Evolutionary conservation across 306 rosid species (phyloP).

Genomic region (Lablab purpureus): DNA sequence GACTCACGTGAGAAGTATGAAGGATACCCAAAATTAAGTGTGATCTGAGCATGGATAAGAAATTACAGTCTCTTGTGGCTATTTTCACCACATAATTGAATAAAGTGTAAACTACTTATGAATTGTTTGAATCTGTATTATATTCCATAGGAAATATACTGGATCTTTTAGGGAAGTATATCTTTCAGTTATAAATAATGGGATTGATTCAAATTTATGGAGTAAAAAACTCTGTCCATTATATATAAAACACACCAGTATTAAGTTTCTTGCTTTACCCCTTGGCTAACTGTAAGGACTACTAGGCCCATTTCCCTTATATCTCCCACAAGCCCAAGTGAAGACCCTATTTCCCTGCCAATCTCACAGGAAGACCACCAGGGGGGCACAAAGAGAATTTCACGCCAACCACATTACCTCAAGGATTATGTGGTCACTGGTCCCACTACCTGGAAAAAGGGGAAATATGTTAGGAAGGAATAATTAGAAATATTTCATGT

Average conservation of each 20-base stretch:
- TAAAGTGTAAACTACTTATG: neutral
- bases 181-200: neutral
- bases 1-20: constrained; percentile 6
- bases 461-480: too few relatives aligned
- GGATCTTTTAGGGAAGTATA: constrained; percentile 15
- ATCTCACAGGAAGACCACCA: too few relatives aligned
- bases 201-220: constrained; percentile 18
- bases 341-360: too few relatives aligned
- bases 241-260: neutral
- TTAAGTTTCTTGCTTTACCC: neutral
- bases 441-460: too few relatives aligned
- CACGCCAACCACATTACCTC: too few relatives aligned
- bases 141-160: constrained; percentile 11
- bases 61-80: constrained; percentile 17
- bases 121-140: neutral
- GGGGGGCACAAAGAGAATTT: too few relatives aligned
- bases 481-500: too few relatives aligned
- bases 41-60: neutral
- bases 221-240: neutral
- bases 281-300: neutral
- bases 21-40: neutral
- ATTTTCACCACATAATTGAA: neutral
- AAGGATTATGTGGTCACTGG: too few relatives aligned
- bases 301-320: too few relatives aligned
- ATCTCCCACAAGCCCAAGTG: too few relatives aligned